phyloP scores from a whole-genome alignment of 106 monocot genomes.

The Amphibolis antarctica region DNA sequence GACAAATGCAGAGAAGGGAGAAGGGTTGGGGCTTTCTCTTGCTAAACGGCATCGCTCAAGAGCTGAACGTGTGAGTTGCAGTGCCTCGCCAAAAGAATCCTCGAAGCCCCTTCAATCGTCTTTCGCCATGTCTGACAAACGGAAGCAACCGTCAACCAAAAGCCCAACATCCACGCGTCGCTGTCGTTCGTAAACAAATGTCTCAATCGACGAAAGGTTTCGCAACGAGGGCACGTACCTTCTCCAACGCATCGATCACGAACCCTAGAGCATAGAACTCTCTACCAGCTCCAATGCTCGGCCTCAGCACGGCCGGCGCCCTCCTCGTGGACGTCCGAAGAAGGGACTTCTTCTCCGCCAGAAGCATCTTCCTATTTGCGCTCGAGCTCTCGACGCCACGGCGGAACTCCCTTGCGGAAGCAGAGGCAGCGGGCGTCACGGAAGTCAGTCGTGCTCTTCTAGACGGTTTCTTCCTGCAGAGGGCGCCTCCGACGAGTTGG shows the following conservation, averaged over 20 bases:
- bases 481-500: neutral
- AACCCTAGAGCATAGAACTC: constrained; percentile 24
- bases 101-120: constrained; percentile 52
- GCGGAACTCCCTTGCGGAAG: neutral
- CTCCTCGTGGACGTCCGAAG: constrained; percentile 18
- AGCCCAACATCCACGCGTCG: neutral
- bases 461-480: constrained; percentile 22
- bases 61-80: constrained; percentile 45
- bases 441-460: constrained; percentile 31
- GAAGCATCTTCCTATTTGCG: constrained; percentile 7
- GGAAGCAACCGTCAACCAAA: neutral
- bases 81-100: constrained; percentile 59
- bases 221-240: constrained; percentile 32
- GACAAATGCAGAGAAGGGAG: too few species aligned
- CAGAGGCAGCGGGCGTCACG: constrained; percentile 4
- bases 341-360: constrained; percentile 36
- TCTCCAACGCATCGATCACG: constrained; percentile 41
- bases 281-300: constrained; percentile 14
- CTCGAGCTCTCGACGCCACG: too few species aligned
- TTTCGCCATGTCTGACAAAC: constrained; percentile 48
- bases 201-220: neutral
- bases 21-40: neutral
- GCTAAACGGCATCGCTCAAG: constrained; percentile 38
- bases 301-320: constrained; percentile 8
- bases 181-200: neutral